phyloP scores from a whole-genome alignment of 2,329 filamentous ascomycete genomes.

The Aspergillus aculeatus region DNA sequence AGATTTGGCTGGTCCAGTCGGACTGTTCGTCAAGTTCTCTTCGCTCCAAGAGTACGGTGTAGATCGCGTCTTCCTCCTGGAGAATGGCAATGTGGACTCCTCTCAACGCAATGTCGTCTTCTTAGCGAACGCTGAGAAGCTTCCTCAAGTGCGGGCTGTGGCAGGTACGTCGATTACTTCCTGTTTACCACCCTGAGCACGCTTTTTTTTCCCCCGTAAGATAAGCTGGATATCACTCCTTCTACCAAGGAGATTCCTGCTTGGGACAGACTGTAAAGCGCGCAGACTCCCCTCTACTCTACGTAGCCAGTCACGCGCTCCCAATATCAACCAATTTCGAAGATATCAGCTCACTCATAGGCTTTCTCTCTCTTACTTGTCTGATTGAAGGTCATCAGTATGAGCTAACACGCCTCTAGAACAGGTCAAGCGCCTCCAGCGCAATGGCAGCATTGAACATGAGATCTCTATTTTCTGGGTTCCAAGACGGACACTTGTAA shows the following conservation, averaged over 20 bases:
- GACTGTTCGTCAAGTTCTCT: slow-evolving; percentile 90
- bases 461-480: slow-evolving; percentile 98
- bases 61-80: slow-evolving; percentile 94
- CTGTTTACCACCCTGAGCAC: slow-evolving; percentile 1
- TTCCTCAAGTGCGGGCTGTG: slow-evolving; percentile 77
- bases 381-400: slow-evolving; percentile 54
- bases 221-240: slow-evolving; percentile 1
- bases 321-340: slow-evolving; percentile 43
- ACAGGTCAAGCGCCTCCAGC: slow-evolving; percentile 85
- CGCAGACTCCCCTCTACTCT: slow-evolving; percentile 53
- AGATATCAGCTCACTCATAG: slow-evolving; percentile 41
- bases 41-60: slow-evolving; percentile 96
- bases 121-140: slow-evolving; percentile 85
- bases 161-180: slow-evolving; percentile 65
- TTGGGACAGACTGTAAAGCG: slow-evolving; percentile 60
- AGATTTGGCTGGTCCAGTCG: slow-evolving; percentile 82
- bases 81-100: slow-evolving; percentile 92
- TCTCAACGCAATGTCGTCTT: slow-evolving; percentile 95
- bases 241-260: neutral
- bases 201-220: slow-evolving; percentile 11
- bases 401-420: slow-evolving; percentile 65
- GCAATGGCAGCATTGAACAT: slow-evolving; percentile 84
- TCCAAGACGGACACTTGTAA: slow-evolving; percentile 84
- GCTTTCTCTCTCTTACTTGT: slow-evolving; percentile 38
- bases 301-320: slow-evolving; percentile 56